Percentiles rank a stretch among this genome's conserved stretches.
Conservation (phyloP, 2,329 filamentous ascomycete genomes). For the Cladosporium colombiae region DNA sequence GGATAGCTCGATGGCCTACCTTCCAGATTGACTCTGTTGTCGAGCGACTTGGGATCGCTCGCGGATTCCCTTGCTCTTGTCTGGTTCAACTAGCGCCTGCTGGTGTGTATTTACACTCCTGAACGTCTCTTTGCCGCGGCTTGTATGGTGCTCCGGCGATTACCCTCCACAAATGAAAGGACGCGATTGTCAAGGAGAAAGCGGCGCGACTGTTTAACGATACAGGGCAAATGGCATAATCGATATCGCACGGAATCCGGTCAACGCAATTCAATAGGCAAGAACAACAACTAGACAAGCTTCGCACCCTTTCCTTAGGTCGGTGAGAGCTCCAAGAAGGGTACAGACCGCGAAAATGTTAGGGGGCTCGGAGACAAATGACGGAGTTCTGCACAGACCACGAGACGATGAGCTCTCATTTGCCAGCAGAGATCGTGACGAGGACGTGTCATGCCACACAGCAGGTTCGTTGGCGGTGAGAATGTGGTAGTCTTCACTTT, state of each 20-base stretch:
- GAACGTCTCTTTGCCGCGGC: neutral
- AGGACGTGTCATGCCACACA: slow-evolving; percentile 14
- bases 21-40: slow-evolving; percentile 15
- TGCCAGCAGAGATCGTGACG: slow-evolving; percentile 9
- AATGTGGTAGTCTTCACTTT: neutral
- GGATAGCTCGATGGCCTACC: slow-evolving; percentile 3
- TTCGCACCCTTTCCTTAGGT: slow-evolving; percentile 16
- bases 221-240: slow-evolving; percentile 18
- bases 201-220: slow-evolving; percentile 4
- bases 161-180: slow-evolving; percentile 18
- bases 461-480: neutral
- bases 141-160: neutral
- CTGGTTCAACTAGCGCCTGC: neutral
- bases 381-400: slow-evolving; percentile 17
- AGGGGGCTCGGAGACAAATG: slow-evolving; percentile 18
- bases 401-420: slow-evolving; percentile 18
- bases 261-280: slow-evolving; percentile 2
- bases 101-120: slow-evolving; percentile 2
- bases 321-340: slow-evolving; percentile 18
- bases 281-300: slow-evolving; percentile 14
- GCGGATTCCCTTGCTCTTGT: neutral
- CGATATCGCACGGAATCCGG: slow-evolving; percentile 13
- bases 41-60: slow-evolving; percentile 18
- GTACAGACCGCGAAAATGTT: slow-evolving; percentile 19
- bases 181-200: slow-evolving; percentile 10